Conservation (phyloP, 257 asterid species). For the Verbascum thapsus region DNA sequence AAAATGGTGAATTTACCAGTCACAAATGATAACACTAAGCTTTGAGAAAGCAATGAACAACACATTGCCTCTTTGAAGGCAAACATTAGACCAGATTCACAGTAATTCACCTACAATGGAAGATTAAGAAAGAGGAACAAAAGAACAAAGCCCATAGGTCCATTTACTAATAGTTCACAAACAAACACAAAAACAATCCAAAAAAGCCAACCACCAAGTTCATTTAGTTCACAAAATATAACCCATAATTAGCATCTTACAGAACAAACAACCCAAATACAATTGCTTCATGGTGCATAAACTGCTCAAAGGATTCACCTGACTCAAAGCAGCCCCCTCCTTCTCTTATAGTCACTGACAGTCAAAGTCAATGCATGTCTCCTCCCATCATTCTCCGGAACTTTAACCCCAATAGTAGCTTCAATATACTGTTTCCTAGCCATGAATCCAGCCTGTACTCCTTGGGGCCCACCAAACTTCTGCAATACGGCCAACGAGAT, state of each 20-base stretch:
- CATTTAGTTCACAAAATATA: not conserved
- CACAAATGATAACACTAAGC: no score
- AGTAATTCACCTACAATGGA: no score
- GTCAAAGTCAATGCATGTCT: conserved; percentile 82
- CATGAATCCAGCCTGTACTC: conserved; percentile 86
- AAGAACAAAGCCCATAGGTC: not conserved
- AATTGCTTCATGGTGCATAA: not conserved
- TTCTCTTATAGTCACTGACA: conserved; percentile 87
- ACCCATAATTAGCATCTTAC: conserved; percentile 2
- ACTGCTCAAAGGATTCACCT: not conserved
- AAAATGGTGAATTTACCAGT: no score
- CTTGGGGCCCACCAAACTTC: conserved; percentile 82
- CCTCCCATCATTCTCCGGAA: conserved; percentile 90
- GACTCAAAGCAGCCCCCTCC: conserved; percentile 84
- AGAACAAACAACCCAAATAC: not conserved
- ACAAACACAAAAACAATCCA: not conserved
- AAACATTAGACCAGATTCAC: no score
- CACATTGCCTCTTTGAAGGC: no score
- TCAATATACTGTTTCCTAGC: conserved; percentile 89
- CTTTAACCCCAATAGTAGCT: conserved; percentile 72
- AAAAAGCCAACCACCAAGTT: not conserved
- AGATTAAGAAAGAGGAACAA: not conserved
- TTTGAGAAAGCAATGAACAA: no score
- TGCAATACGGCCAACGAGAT: conserved; percentile 74
- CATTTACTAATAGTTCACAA: conserved; percentile 9